Conservation (phyloP, 805 yeast species). For the Martiniozyma abietophila region DNA sequence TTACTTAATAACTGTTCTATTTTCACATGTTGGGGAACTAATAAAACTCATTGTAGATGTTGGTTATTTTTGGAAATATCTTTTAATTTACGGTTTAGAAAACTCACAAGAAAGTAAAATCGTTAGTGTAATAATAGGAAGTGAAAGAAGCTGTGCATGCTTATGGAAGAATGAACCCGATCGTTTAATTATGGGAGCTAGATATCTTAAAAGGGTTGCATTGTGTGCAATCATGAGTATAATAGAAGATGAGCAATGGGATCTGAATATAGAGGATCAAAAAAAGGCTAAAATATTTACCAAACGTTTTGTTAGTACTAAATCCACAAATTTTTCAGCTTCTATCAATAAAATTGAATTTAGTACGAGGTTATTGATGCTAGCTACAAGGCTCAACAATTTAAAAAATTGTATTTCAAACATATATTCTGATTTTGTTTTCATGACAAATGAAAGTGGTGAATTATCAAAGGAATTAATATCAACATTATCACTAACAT, state of each 20-base stretch:
- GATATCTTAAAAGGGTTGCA: constrained; percentile 3
- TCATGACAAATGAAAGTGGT: no score
- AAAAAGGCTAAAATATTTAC: background rate
- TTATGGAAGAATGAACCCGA: constrained; percentile 6
- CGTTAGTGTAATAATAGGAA: constrained; percentile 4
- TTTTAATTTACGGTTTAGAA: constrained; percentile 8
- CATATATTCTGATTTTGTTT: no score
- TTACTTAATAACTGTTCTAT: constrained; percentile 4
- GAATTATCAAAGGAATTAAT: no score
- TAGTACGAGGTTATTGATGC: no score
- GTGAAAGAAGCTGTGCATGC: constrained; percentile 6
- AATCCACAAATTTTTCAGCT: no score
- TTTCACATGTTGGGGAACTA: constrained; percentile 5
- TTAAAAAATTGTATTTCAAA: no score
- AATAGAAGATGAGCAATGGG: constrained; percentile 2
- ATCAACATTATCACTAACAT: no score
- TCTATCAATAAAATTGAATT: no score
- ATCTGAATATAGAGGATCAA: background rate
- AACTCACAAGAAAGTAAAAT: constrained; percentile 7
- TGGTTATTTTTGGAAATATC: constrained; percentile 6
- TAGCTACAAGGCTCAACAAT: no score
- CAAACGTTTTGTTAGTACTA: no score
- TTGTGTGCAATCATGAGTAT: constrained; percentile 6
- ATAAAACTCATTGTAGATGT: constrained; percentile 1
- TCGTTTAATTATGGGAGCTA: constrained; percentile 3